phyloP scores from a whole-genome alignment of 352 stramenopile species.

The Globisporangium radiosum region DNA sequence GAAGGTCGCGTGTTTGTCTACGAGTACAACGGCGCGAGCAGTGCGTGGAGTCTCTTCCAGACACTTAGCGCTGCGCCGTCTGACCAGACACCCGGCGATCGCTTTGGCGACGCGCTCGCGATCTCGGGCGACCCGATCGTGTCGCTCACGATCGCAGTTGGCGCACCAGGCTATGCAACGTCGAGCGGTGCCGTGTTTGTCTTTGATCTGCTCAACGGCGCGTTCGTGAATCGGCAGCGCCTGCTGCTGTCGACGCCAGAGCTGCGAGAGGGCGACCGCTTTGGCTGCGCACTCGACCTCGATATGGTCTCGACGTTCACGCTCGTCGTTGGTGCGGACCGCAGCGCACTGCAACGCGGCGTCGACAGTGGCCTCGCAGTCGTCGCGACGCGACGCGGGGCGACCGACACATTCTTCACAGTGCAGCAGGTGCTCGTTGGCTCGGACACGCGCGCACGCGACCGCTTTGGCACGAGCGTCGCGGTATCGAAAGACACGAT shows the following conservation, averaged over 20 bases:
- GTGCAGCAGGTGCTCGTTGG: constrained; percentile 63
- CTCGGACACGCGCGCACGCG: constrained; percentile 50
- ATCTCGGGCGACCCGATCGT: constrained; percentile 38
- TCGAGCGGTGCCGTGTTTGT: constrained; percentile 65
- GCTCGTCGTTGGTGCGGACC: constrained; percentile 54
- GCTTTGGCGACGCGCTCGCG: constrained; percentile 62
- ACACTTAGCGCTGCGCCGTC: constrained; percentile 48
- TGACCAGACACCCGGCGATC: constrained; percentile 33
- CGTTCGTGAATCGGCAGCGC: constrained; percentile 59
- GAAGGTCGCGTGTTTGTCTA: constrained; percentile 74
- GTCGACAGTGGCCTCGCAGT: constrained; percentile 41
- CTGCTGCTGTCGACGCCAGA: constrained; percentile 44
- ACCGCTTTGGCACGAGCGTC: constrained; percentile 73
- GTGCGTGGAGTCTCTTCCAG: constrained; percentile 60
- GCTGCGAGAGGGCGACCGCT: constrained; percentile 45
- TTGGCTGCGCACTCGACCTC: constrained; percentile 59
- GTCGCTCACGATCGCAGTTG: constrained; percentile 52
- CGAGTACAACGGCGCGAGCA: constrained; percentile 35
- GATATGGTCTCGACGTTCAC: constrained; percentile 72
- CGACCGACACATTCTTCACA: constrained; percentile 57
- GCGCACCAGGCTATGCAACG: constrained; percentile 55
- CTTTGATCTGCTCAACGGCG: constrained; percentile 51
- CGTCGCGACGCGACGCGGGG: constrained; percentile 44
- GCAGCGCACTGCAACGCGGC: constrained; percentile 28
- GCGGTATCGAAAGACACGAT: constrained; percentile 63